Base-by-base conservation (phyloP, 2,329 filamentous ascomycete genomes). In the Fusarium illudens region DNA sequence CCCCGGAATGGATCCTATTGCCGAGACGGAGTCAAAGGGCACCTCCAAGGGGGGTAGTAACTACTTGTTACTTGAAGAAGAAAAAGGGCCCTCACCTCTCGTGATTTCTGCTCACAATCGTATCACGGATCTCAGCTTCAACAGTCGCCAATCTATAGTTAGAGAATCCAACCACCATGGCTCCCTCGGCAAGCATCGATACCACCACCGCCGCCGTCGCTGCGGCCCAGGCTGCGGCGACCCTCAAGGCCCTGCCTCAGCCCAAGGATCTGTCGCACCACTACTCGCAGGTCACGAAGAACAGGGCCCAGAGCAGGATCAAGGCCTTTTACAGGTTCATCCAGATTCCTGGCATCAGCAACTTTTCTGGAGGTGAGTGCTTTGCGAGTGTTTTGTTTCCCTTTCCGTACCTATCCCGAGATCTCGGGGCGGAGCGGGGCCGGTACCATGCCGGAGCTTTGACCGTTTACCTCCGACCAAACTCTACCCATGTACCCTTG, bases 261-360 rank as follows among this genome's bases (percentile, higher is more conserved):
- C 93, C 94, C 6, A 81, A 89, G 70, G 91, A 97, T 77, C 83
- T 97, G 64, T 91, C 89, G 71, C 92, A 97, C 76, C 90, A 94
- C 76, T 90, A 90, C 71, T 94, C 92, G 1, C 83, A 87, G 60
- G 84, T 88, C 44, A 91, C 93, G 49, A 89, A 85, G 74, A 85
- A 86, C 48, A 86, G 93, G 9, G 71, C 82, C 7, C 82, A 86
- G 7, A 96, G 89, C 75, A 82, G 82, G 42, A 86, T 97, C 77
- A 97, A 97, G 82, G 75, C 85, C 34, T 93, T 94, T 78, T 97
- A 97, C 84, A 93, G 93, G 79, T 97, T 92, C 80, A 96, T 96
- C 72, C 66, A 76, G 69, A 87, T 89, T 53, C 87, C 87, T 0
- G 85, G 86, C n/a, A 86, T 90, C 63, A 83, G 81, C 30, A 89